A percentile compares a stretch with the other conserved stretches of the same genome.
Evolutionary conservation across 2,329 filamentous ascomycete species (phyloP).

Genomic region (Diaporthe batatas): DNA sequence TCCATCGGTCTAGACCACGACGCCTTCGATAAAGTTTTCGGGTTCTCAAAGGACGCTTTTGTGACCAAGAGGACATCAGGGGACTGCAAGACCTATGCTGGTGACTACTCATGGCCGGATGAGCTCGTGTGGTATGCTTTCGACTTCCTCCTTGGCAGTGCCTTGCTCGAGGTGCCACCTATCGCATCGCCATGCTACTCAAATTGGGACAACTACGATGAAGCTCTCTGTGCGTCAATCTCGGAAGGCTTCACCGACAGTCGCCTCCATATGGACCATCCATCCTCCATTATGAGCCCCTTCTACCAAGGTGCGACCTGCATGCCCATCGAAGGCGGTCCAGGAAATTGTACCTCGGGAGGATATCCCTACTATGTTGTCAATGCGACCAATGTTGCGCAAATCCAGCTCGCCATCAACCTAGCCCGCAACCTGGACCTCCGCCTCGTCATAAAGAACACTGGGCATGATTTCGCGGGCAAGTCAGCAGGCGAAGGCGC

Average conservation of each 20-base stretch:
- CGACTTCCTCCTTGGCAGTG: conserved; percentile 64
- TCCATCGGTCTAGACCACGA: conserved; percentile 8
- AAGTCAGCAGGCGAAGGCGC: conserved; percentile 54
- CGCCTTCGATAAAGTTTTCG: conserved; percentile 7
- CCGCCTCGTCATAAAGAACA: conserved; percentile 65
- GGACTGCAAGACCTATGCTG: conserved; percentile 54
- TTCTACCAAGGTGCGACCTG: conserved; percentile 50
- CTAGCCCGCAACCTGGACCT: conserved; percentile 61
- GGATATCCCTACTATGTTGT: conserved; percentile 59
- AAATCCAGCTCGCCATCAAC: conserved; percentile 62
- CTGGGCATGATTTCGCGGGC: conserved; percentile 63
- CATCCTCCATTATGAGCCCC: conserved; percentile 37
- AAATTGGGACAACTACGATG: conserved; percentile 57
- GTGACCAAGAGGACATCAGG: background rate
- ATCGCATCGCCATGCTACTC: conserved; percentile 67
- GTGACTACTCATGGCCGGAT: conserved; percentile 67
- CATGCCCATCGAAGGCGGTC: conserved; percentile 45
- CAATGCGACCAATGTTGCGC: conserved; percentile 55
- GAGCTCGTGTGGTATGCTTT: conserved; percentile 60
- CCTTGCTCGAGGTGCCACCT: conserved; percentile 65
- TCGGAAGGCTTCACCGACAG: conserved; percentile 52
- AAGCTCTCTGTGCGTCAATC: conserved; percentile 55
- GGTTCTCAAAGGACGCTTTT: conserved; percentile 10
- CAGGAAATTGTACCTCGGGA: conserved; percentile 54
- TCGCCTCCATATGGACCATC: conserved; percentile 47